A percentile compares a stretch with the other conserved stretches of the same genome.
Conservation (phyloP, 2,329 filamentous ascomycete species). For the Diaporthe capsici region DNA sequence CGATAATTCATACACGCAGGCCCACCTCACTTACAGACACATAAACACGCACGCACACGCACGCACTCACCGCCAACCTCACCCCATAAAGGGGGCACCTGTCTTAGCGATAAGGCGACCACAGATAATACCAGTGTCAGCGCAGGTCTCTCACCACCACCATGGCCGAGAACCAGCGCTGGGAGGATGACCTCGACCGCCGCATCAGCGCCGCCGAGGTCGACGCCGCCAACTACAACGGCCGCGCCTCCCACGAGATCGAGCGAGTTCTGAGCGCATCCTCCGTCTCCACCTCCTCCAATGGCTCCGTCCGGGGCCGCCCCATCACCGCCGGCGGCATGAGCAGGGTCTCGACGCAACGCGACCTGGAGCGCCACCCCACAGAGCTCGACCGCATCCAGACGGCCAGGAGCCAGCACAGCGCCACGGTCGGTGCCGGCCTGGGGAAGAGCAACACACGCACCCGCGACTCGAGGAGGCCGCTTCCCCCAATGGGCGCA, state of each 20-base stretch:
- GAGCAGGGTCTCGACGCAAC: conserved; percentile 74
- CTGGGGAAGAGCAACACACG: conserved; percentile 54
- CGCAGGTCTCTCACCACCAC: conserved; percentile 9
- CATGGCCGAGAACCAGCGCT: conserved; percentile 46
- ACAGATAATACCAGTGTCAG: neutral
- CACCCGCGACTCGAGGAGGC: conserved; percentile 67
- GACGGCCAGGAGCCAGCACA: conserved; percentile 79
- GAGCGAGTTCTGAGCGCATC: conserved; percentile 71
- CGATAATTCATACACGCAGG: neutral
- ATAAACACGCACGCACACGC: neutral
- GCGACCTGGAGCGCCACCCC: conserved; percentile 77
- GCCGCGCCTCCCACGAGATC: conserved; percentile 64
- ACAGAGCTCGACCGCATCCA: conserved; percentile 80
- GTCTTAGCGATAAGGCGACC: neutral
- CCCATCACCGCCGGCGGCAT: conserved; percentile 58
- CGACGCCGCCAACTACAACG: conserved; percentile 59
- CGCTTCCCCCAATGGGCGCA: conserved; percentile 78
- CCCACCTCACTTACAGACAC: neutral
- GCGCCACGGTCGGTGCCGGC: conserved; percentile 75
- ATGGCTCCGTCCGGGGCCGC: conserved; percentile 51
- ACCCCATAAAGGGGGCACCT: neutral
- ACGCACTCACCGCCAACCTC: neutral
- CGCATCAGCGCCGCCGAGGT: conserved; percentile 68
- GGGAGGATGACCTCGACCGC: conserved; percentile 67
- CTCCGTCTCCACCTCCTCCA: conserved; percentile 64